These are phyloP conservation scores for Aaosphaeria pasadenensis DNA, from an alignment of 2,329 filamentous ascomycete genomes.

Conservation along the genomic window DNA sequence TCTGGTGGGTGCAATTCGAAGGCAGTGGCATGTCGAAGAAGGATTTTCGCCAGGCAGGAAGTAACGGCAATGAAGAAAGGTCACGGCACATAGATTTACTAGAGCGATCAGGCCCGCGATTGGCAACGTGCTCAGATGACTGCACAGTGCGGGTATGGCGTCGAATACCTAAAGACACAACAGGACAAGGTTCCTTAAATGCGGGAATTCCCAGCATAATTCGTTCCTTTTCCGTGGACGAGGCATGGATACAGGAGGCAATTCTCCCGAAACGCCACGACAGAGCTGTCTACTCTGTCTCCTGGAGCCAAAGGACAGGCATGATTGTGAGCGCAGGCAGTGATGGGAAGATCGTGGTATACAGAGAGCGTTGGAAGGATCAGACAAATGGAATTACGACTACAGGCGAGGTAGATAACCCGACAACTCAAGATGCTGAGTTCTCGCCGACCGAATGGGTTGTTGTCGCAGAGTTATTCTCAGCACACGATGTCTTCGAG, in stretches of 20 bases:
- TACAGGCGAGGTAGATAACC: constrained; percentile 14
- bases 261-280: constrained; percentile 74
- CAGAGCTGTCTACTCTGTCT: constrained; percentile 76
- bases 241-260: constrained; percentile 79
- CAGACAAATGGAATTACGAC: constrained; percentile 11
- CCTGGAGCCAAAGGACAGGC: constrained; percentile 78
- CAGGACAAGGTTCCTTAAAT: constrained; percentile 42
- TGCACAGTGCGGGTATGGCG: constrained; percentile 76
- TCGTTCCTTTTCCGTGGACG: constrained; percentile 66
- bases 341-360: constrained; percentile 78
- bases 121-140: constrained; percentile 86
- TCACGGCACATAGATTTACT: constrained; percentile 34
- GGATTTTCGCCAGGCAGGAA: constrained; percentile 20
- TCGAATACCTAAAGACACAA: constrained; percentile 56
- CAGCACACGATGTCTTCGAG: constrained; percentile 88
- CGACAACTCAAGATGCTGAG: constrained; percentile 2
- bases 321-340: constrained; percentile 84
- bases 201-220: constrained; percentile 85
- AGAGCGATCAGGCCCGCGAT: constrained; percentile 51
- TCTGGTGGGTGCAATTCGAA: constrained; percentile 81
- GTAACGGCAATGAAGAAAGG: constrained; percentile 29
- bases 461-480: constrained; percentile 64
- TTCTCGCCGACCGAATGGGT: constrained; percentile 60
- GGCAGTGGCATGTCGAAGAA: constrained; percentile 34
- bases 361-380: constrained; percentile 59